Evolutionary conservation across 2,329 filamentous ascomycete genomes (phyloP).

Genomic region (Seiridium unicorne): DNA sequence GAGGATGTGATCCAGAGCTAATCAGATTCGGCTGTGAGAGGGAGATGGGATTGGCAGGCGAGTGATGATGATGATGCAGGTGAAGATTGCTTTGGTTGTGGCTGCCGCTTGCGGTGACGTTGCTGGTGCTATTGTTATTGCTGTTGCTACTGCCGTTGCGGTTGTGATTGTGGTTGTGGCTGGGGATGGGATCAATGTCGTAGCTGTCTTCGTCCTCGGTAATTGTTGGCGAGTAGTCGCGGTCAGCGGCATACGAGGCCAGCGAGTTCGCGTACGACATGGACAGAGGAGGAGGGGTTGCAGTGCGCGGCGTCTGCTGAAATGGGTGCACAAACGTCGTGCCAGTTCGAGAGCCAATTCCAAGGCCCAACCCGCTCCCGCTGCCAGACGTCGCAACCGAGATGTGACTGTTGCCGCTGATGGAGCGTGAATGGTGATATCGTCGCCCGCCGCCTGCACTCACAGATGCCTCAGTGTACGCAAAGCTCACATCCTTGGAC

Average conservation of each 20-base stretch:
- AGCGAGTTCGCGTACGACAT: constrained; percentile 57
- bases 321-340: constrained; percentile 61
- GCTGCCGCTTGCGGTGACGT: constrained; percentile 12
- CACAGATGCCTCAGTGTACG: constrained; percentile 28
- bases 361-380: constrained; percentile 27
- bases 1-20: constrained; percentile 22
- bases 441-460: constrained; percentile 31
- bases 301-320: constrained; percentile 61
- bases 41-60: constrained; percentile 17
- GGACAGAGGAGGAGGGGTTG: constrained; percentile 58
- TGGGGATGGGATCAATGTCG: constrained; percentile 14
- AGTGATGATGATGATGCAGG: neutral
- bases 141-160: constrained; percentile 13
- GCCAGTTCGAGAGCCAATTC: constrained; percentile 23
- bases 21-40: constrained; percentile 23
- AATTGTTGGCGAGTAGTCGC: constrained; percentile 56
- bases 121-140: constrained; percentile 10
- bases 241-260: constrained; percentile 40
- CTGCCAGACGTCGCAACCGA: constrained; percentile 56
- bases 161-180: constrained; percentile 14
- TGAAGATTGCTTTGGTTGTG: neutral
- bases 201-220: constrained; percentile 49
- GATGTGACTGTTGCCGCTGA: constrained; percentile 56
- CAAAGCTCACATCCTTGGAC: constrained; percentile 46
- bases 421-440: constrained; percentile 56